A percentile compares a stretch with the other conserved stretches of the same genome.
Conservation (phyloP, 768 basidiomycete genomes). For the Russula olivacea region DNA sequence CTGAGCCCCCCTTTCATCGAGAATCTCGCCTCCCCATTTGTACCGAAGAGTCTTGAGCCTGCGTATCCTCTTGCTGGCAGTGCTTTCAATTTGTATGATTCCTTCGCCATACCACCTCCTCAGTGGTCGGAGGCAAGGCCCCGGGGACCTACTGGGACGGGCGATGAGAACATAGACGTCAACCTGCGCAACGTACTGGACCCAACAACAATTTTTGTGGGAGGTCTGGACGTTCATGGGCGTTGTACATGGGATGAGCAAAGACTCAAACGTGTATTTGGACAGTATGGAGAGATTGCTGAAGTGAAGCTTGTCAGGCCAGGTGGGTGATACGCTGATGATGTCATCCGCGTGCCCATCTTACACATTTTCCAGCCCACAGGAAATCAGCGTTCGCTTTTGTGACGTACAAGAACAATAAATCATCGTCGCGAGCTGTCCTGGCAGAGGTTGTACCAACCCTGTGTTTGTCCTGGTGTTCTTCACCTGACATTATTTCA, state of each 20-base stretch:
- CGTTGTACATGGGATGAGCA: slow-evolving; percentile 64
- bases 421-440: slow-evolving; percentile 63
- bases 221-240: slow-evolving; percentile 62
- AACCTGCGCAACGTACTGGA: slow-evolving; percentile 45
- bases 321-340: slow-evolving; percentile 37
- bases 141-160: neutral
- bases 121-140: slow-evolving; percentile 5
- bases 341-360: neutral
- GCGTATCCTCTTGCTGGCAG: slow-evolving; percentile 41
- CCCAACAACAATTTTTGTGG: slow-evolving; percentile 68
- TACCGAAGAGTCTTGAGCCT: slow-evolving; percentile 29
- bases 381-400: slow-evolving; percentile 73
- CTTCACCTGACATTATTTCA: slow-evolving; percentile 15
- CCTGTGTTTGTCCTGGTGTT: neutral
- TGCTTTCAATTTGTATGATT: slow-evolving; percentile 47
- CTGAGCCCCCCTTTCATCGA: slow-evolving; percentile 23
- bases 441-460: slow-evolving; percentile 47
- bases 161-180: slow-evolving; percentile 14
- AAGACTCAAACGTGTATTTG: slow-evolving; percentile 53
- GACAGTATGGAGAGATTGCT: slow-evolving; percentile 58
- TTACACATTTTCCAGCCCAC: slow-evolving; percentile 39
- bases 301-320: slow-evolving; percentile 61
- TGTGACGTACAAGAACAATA: slow-evolving; percentile 59
- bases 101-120: slow-evolving; percentile 39
- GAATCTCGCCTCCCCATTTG: slow-evolving; percentile 25